phyloP scores from a whole-genome alignment of 2,329 filamentous ascomycete species.

The Fusarium sp. region DNA sequence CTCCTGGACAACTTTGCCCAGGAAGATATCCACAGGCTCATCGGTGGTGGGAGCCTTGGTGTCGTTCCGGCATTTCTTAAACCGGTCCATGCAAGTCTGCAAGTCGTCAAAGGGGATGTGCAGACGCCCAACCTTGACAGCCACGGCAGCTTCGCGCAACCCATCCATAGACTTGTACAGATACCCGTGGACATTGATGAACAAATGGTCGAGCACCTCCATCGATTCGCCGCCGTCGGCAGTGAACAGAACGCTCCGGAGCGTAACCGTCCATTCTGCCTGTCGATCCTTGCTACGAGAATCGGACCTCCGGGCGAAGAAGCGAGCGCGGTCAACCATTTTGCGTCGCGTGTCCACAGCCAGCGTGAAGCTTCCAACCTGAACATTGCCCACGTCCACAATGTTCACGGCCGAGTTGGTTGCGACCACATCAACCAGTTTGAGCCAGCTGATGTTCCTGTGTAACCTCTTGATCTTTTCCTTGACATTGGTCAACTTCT shows the following conservation, averaged over 20 bases:
- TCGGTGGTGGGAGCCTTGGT: conserved; percentile 49
- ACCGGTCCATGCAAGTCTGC: conserved; percentile 68
- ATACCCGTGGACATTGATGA: conserved; percentile 91
- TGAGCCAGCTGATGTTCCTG: conserved; percentile 86
- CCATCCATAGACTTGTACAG: conserved; percentile 88
- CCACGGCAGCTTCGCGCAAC: conserved; percentile 88
- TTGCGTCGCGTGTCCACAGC: conserved; percentile 92
- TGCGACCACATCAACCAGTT: conserved; percentile 88
- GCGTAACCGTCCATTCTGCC: conserved; percentile 92
- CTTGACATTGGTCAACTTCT: conserved; percentile 80
- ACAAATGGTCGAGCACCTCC: conserved; percentile 88
- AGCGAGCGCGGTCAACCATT: conserved; percentile 88
- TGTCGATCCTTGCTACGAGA: conserved; percentile 71
- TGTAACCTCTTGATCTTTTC: conserved; percentile 89
- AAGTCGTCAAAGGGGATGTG: conserved; percentile 94
- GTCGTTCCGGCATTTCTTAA: conserved; percentile 58
- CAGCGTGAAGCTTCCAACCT: conserved; percentile 85
- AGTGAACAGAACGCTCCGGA: conserved; percentile 89
- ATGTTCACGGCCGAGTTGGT: conserved; percentile 82
- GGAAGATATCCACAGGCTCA: conserved; percentile 70
- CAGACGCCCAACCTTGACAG: conserved; percentile 89
- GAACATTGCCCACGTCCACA: conserved; percentile 83
- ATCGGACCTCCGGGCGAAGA: conserved; percentile 82
- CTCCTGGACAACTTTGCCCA: conserved; percentile 81
- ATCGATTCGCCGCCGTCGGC: conserved; percentile 85